Evolutionary conservation across 2,329 filamentous ascomycete species (phyloP).

Genomic region (Botrytis cinerea): DNA sequence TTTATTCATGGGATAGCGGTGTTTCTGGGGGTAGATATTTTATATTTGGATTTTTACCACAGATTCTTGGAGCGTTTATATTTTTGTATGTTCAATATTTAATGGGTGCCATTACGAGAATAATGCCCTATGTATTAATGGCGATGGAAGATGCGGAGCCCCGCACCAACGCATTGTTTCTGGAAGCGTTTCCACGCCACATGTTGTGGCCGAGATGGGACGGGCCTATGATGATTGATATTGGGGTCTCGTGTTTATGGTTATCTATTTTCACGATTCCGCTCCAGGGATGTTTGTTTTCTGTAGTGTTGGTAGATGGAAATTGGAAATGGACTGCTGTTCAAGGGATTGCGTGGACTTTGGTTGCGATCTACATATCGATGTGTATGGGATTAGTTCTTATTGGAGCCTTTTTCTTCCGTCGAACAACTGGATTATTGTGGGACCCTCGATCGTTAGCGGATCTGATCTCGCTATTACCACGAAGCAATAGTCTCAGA

Average conservation of each 20-base stretch:
- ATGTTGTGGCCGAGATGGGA: slow-evolving; percentile 68
- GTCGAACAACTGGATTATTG: slow-evolving; percentile 70
- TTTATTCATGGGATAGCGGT: slow-evolving; percentile 65
- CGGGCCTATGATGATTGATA: slow-evolving; percentile 68
- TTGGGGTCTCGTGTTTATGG: slow-evolving; percentile 72
- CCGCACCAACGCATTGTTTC: slow-evolving; percentile 66
- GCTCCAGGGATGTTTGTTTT: slow-evolving; percentile 76
- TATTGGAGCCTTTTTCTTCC: slow-evolving; percentile 65
- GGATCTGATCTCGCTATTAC: slow-evolving; percentile 75
- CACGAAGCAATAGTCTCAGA: slow-evolving; percentile 74
- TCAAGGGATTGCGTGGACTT: slow-evolving; percentile 74
- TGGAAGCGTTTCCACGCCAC: slow-evolving; percentile 59
- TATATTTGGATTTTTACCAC: slow-evolving; percentile 81
- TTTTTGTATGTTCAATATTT: slow-evolving; percentile 78
- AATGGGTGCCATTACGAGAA: slow-evolving; percentile 71
- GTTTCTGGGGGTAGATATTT: slow-evolving; percentile 79
- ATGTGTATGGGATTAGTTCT: slow-evolving; percentile 59
- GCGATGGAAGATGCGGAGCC: slow-evolving; percentile 61
- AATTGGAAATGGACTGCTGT: slow-evolving; percentile 80
- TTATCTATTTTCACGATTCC: slow-evolving; percentile 78
- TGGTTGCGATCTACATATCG: slow-evolving; percentile 72
- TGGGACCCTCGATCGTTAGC: slow-evolving; percentile 86
- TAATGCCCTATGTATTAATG: slow-evolving; percentile 78
- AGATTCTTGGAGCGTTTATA: slow-evolving; percentile 69
- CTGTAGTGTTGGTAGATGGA: slow-evolving; percentile 57